Evolutionary conservation across 345 rosid species (phyloP).

Genomic region (Hibiscus trionum): DNA sequence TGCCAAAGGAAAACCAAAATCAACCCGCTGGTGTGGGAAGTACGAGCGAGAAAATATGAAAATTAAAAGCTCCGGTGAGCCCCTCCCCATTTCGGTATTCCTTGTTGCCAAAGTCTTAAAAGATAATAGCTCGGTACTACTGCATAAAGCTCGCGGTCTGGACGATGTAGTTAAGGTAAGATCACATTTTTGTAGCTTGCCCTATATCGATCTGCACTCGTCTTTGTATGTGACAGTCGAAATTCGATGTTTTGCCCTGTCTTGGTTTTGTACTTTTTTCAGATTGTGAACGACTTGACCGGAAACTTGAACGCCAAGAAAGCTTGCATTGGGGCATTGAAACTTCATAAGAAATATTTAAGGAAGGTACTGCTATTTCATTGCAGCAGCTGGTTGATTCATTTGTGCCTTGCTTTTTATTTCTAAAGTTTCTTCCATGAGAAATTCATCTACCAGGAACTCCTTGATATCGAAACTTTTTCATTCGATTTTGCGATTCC

Average conservation of each 20-base stretch:
- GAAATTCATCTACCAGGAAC: not conserved
- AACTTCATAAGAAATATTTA: constrained; percentile 91
- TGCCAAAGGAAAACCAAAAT: constrained; percentile 51
- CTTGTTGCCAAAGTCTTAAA: constrained; percentile 96
- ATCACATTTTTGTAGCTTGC: not conserved
- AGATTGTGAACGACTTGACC: constrained; percentile 88
- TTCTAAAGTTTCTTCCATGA: not conserved
- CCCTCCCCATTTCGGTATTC: constrained; percentile 87
- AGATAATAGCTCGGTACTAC: constrained; percentile 79
- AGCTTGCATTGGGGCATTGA: constrained; percentile 86
- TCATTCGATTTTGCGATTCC: constrained; percentile 1
- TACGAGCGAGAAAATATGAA: constrained; percentile 84
- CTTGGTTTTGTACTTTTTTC: constrained; percentile 4
- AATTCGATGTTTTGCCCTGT: not conserved
- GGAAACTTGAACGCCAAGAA: constrained; percentile 91
- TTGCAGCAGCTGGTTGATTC: not conserved
- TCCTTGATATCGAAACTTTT: not conserved
- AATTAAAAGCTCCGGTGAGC: constrained; percentile 44
- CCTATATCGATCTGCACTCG: not conserved
- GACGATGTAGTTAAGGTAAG: constrained; percentile 91
- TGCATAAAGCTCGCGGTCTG: constrained; percentile 82
- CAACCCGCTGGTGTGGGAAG: constrained; percentile 68
- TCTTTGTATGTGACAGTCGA: not conserved
- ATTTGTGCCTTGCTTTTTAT: constrained; percentile 5
- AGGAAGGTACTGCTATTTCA: constrained; percentile 45